Evolutionary conservation across 192 early-diverging fungal species (phyloP), one percentile per base, ranked within the genome.

Genomic region (Piromyces sp.): DNA sequence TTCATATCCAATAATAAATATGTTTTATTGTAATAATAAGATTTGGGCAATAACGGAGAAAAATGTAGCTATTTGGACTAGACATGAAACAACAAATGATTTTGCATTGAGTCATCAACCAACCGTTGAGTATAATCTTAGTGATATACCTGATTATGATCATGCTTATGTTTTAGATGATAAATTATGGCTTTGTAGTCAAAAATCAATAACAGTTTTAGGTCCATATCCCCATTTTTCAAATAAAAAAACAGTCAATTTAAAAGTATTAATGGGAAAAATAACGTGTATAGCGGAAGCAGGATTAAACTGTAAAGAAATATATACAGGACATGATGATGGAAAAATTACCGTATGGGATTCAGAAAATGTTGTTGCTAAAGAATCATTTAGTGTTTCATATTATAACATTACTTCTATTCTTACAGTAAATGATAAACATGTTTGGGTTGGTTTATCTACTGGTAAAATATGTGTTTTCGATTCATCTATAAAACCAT

Each of bases 381-480:
- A 87, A 2, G 85, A 86, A 51, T 84, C 89, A 22, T 86, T 92
- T 51, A 86, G 87, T 28, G 92, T 87, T 1, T 87, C 90, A 4
- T 86, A 88, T 81, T 94, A 95, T 86, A 88, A 89, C 40, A 91
- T 95, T 31, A 91, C 89, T 80, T 85, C 89, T 22, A 83, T 95
- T 79, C 78, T 89, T 13, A 86, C 87, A n/a, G 89, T 94, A 0
- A 91, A 88, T 13, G 88, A 92, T n/a, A 85, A 86, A 84, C 82
- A 88, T 79, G 82, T 95, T 16, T 96, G 95, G 95, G 89, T 87
- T 29, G 95, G 94, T 9, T 93, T 89, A 81, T 87, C 88, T 14
- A 95, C 93, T 40, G 95, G 95, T 29, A 94, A 91, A 86, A 92
- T 95, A 36, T 88, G 89, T 78, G 87, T 96, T 14, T 93, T 91